Evolutionary conservation across 192 early-diverging fungal genomes (phyloP).

Genomic region (Coemansia sp.): DNA sequence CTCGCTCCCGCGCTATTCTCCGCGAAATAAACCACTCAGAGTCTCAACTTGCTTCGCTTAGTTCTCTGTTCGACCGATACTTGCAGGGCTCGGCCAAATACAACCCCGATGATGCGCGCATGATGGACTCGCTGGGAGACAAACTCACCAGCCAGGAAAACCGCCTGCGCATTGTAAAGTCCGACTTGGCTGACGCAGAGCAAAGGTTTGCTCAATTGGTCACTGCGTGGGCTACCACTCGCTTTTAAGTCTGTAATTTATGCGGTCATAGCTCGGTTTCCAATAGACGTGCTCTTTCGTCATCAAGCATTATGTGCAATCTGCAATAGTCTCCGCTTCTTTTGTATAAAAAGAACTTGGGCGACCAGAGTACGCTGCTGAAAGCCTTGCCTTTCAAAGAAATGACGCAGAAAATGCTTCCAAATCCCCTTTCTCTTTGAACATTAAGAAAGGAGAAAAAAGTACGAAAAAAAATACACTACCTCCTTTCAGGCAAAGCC

Average conservation of each 20-base stretch:
- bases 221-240: slow-evolving; percentile 15
- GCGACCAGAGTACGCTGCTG: too few species aligned
- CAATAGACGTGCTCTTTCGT: too few species aligned
- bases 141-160: slow-evolving; percentile 8
- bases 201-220: slow-evolving; percentile 7
- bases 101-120: slow-evolving; percentile 7
- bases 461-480: too few species aligned
- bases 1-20: slow-evolving; percentile 9
- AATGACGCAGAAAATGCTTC: not conserved
- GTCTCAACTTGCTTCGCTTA: slow-evolving; percentile 6
- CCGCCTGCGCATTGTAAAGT: slow-evolving; percentile 8
- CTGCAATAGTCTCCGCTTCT: not conserved
- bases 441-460: not conserved
- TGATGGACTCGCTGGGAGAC: slow-evolving; percentile 7
- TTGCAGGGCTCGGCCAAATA: slow-evolving; percentile 5
- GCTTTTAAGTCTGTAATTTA: slow-evolving; percentile 11
- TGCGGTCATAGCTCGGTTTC: too few species aligned
- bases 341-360: not conserved
- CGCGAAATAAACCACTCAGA: slow-evolving; percentile 20
- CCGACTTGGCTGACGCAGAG: slow-evolving; percentile 20
- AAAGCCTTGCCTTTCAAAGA: not conserved
- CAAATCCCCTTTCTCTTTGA: not conserved
- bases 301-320: too few species aligned
- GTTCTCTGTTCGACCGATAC: slow-evolving; percentile 5
- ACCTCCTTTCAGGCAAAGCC: too few species aligned